Percentiles rank a stretch among this genome's conserved stretches.
Evolutionary conservation across 108 stramenopile genomes (phyloP).

Genomic region (Fragilaria crotonensis): DNA sequence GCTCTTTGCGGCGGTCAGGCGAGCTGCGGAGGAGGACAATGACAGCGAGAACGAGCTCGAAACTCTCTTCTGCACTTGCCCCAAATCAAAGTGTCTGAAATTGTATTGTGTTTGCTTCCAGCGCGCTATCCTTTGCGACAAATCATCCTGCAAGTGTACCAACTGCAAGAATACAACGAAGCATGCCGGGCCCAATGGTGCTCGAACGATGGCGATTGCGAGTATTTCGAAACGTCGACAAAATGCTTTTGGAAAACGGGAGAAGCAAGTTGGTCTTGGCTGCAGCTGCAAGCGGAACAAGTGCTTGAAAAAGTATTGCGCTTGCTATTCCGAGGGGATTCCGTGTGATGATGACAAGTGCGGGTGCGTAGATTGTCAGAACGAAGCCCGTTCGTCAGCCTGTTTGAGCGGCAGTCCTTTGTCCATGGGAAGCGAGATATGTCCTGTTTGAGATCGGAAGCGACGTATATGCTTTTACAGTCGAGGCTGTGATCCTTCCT

Average conservation of each 20-base stretch:
- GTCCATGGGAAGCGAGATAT: background rate
- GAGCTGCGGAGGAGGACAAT: no score
- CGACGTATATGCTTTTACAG: no score
- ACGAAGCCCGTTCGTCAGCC: background rate
- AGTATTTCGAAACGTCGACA: slow-evolving; percentile 3
- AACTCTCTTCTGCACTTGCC: slow-evolving; percentile 7
- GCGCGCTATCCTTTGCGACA: slow-evolving; percentile 8
- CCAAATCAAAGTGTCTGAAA: slow-evolving; percentile 9
- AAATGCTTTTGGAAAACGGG: slow-evolving; percentile 12
- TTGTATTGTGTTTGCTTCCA: slow-evolving; percentile 22
- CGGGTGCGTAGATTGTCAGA: slow-evolving; percentile 12
- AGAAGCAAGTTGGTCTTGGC: slow-evolving; percentile 3
- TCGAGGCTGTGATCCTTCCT: no score
- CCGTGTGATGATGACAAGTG: slow-evolving; percentile 5
- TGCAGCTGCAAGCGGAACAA: slow-evolving; percentile 14
- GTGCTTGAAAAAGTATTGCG: slow-evolving; percentile 24
- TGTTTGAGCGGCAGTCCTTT: background rate
- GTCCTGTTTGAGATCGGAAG: no score
- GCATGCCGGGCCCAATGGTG: slow-evolving; percentile 10
- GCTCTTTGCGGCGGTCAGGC: no score
- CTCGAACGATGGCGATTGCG: slow-evolving; percentile 10
- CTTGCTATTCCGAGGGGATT: slow-evolving; percentile 8
- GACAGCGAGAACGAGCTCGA: background rate
- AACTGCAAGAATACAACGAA: slow-evolving; percentile 10
- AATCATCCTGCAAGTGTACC: slow-evolving; percentile 6